Evolutionary conservation across 2,329 filamentous ascomycete genomes (phyloP), one percentile per base, ranked within the genome.

Genomic region (Teratosphaeria nubilosa): DNA sequence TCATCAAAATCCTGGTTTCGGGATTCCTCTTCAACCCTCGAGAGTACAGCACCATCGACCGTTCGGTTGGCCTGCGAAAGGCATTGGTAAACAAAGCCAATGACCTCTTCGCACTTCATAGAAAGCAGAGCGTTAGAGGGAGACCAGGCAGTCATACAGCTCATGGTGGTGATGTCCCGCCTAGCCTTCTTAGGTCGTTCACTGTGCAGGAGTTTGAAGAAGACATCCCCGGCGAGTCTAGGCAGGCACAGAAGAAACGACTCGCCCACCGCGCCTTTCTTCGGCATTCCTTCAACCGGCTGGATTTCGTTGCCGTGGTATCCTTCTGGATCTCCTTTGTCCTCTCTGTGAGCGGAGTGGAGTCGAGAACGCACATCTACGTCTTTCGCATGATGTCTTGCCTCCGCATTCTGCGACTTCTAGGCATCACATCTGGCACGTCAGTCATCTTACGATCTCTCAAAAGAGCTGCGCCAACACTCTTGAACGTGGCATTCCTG

Each of bases 371-470:
- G 56, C 89, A 95, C 69, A 73, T 97, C 7, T 95, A 91, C 66
- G 82, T 97, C 7, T 99, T 99, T 73, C 86, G 90, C 58, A 99
- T 99, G 95, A 79, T 99, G 60, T 96, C 91, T 69, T 96, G 91
- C 73, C 80, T 99, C 63, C 88, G 95, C 51, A 96, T 99, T 63
- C 76, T 99, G 63, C 85, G 94, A 60, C 80, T 99, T n/a, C 78
- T 99, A 22, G 87, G 90, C 55, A 82, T 99, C 55, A 99, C 94
- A 1, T 91, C 91, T 65, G 94, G 94, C 65, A 99, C 95, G 58
- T 88, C 91, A 56, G 91, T 97, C 59, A 99, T 99, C 68, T 77
- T 99, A 51, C 84, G 90, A 71, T 97, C 92, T 80, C 74, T 99
- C 60, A 99, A 99, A 71, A 95, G 96, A 70, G 91, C 94, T 1